Conservation (phyloP, 495 filamentous ascomycete genomes). For the Talaromyces borbonicus region DNA sequence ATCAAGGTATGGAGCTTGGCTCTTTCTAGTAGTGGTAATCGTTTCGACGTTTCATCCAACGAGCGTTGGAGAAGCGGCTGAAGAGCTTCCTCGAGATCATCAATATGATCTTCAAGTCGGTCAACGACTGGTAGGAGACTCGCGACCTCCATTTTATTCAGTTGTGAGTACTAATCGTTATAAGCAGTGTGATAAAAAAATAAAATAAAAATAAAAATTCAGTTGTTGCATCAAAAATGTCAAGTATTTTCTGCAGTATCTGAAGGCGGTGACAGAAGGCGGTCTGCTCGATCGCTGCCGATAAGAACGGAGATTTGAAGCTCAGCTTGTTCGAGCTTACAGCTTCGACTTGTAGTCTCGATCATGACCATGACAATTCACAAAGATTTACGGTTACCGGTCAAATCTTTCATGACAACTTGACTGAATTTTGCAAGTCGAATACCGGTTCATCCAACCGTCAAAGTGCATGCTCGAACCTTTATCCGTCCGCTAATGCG, state of each 20-base stretch:
- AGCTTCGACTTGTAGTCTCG: not conserved
- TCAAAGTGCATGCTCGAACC: conserved; percentile 30
- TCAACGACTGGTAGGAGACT: conserved; percentile 49
- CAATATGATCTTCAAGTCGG: conserved; percentile 63
- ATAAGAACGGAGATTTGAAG: not conserved
- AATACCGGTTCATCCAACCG: conserved; percentile 3
- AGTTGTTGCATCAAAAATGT: no score
- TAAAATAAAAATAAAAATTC: not conserved
- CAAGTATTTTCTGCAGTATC: not conserved
- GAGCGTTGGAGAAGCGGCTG: conserved; percentile 53
- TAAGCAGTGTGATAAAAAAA: not conserved
- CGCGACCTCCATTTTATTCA: conserved; percentile 28
- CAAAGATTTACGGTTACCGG: not conserved
- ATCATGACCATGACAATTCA: not conserved
- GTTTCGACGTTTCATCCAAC: conserved; percentile 54
- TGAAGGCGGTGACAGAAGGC: conserved; percentile 6
- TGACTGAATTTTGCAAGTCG: not conserved
- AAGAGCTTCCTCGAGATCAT: conserved; percentile 65
- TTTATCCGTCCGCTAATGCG: conserved; percentile 30
- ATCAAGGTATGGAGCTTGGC: conserved; percentile 80
- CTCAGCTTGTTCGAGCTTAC: not conserved
- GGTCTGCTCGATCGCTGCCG: not conserved
- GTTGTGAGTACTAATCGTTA: not conserved
- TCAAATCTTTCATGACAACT: not conserved
- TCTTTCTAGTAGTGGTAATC: conserved; percentile 83